Evolutionary conservation across 805 yeast species (phyloP), one percentile per base, ranked within the genome.

Genomic region (Metschnikowia lunata): DNA sequence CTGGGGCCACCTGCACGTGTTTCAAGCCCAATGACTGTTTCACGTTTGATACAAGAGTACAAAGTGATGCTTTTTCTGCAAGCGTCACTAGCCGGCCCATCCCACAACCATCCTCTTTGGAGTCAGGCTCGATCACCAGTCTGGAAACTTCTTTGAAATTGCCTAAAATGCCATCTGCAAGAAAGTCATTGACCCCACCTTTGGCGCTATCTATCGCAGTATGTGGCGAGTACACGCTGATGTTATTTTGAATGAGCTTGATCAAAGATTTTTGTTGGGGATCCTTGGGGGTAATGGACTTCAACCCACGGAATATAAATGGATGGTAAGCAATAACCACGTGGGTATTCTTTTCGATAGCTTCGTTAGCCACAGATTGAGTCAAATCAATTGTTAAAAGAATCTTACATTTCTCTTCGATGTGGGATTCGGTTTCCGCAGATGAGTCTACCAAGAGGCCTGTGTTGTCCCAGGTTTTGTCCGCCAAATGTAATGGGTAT

Each of bases 131-230:
- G 36, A 83, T 71, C 23, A 80, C 67, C 6, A 58, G 51, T 45
- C 61, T 52, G 18, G 47, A 51, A 37, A 26, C 37, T 34, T 53
- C 62, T 58, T 42, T 44, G 48, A 77, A 46, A 1, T 58, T 56
- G 7, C 51, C 42, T 7, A 62, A 57, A 6, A 84, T 64, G 2
- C 87, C 86, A 32, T 77, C 79, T 1, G 79, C 85, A 34, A 93
- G 71, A 85, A 96, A 93, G 61, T 89, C 98, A 54, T 93, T 93
- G 49, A 93, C 97, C 18, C 99, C 99, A n/a, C 84, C 85, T 10
- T 65, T 63, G 8, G 93, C 93, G 23, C 97, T 91, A 64, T 93
- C 99, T 4, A 93, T 85, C 0, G 98, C 89, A 1, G 99, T 91
- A 60, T 93, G 99, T 26, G 99, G 99, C 43, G 84, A 84, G 62